These are phyloP conservation scores for Colletotrichum sp. DNA, from an alignment of 2,329 filamentous ascomycete species.

Conservation along the genomic window DNA sequence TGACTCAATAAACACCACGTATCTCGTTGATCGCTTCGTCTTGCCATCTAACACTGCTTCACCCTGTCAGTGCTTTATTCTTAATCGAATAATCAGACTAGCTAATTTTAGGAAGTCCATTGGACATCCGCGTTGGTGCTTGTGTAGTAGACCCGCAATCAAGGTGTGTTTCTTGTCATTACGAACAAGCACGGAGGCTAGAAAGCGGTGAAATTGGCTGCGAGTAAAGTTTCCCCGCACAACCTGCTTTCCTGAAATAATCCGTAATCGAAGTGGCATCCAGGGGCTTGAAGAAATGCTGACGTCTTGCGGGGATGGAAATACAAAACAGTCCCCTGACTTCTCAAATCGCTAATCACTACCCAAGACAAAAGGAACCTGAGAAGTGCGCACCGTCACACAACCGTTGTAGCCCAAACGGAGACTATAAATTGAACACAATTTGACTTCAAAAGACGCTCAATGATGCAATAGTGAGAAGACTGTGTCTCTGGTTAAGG, in stretches of 20 bases:
- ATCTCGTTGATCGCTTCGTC: background rate
- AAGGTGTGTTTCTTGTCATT: background rate
- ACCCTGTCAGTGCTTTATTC: background rate
- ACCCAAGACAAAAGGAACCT: background rate
- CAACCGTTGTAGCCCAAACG: rapidly evolving
- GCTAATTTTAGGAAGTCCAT: too few species aligned
- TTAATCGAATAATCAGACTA: background rate
- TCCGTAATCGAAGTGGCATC: background rate
- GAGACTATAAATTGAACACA: too few species aligned
- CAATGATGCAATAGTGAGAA: too few species aligned
- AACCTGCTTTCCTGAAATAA: background rate
- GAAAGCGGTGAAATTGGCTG: background rate
- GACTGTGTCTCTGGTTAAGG: too few species aligned
- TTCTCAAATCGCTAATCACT: background rate
- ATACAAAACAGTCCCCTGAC: background rate
- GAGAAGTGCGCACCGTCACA: background rate
- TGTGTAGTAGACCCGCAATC: too few species aligned
- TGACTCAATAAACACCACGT: rapidly evolving
- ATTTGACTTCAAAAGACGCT: too few species aligned
- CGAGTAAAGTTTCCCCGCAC: rapidly evolving
- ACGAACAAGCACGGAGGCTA: background rate
- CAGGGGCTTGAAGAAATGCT: background rate
- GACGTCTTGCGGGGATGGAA: background rate
- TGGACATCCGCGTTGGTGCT: too few species aligned
- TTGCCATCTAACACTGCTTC: background rate